Base-by-base conservation (phyloP, 768 basidiomycete species). In the Phlebiopsis flavidoalba region DNA sequence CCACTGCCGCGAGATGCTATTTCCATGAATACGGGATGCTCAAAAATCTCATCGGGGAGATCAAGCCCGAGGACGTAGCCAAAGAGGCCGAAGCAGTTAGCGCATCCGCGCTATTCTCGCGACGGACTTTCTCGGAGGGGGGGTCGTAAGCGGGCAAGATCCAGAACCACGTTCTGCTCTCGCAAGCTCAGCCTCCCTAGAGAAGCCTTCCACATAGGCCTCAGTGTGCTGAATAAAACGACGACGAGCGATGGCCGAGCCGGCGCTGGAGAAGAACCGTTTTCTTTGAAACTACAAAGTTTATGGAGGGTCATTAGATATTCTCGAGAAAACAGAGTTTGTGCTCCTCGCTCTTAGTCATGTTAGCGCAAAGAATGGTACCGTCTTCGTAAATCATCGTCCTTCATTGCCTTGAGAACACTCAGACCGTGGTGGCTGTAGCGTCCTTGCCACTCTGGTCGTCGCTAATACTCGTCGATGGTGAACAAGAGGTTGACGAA, bases 31-130 rank as follows among this genome's bases (percentile, higher is more conserved):
- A 66, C 72, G 19, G 82, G 75, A 69, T 89, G 77, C 51, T 84
- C 75, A 62, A 83, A 83, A 17, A 88, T 77, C 55, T 81, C 77
- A 58, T 89, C 82, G 11, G 84, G 83, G 36, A 89, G 75, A 69
- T 90, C 84, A 51, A 86, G 78, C 49, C 80, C 83, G 51, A 85
- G 77, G 55, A 77, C 79, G 63, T 83, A 87, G 60, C 86, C 85
- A 54, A 84, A 77, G 33, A 89, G 76, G 43, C 80, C 81, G 66
- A 85, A 87, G 72, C 84, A 87, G 57, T n/a, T 83, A 76, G 26
- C 82, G 78, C 64, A 84, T n/a, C 81, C 48, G 83, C 88, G 68
- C 87, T 88, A 71, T 85, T 88, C 67, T 88, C 83, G 54, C 88
- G 81, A 52, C 87, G 85, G 61, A 87, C n/a, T n/a, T n/a, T n/a